Base-by-base conservation (phyloP, 2,329 filamentous ascomycete species). In the Beauveria sp. region DNA sequence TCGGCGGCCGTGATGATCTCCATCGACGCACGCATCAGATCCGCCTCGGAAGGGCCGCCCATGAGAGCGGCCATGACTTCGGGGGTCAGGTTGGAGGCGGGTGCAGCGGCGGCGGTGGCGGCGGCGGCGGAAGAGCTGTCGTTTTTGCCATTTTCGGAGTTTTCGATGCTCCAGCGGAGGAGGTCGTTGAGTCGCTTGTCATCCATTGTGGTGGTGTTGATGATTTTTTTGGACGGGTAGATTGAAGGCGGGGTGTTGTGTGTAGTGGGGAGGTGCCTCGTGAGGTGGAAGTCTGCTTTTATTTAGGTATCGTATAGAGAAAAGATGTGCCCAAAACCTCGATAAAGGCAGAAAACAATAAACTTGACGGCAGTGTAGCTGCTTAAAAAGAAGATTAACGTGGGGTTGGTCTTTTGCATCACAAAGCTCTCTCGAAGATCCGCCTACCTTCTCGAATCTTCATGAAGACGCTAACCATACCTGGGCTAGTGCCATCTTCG, bases 1-100 rank as follows among this genome's bases (percentile, higher is more conserved):
- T 83, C 80, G 1, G 77, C 66, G 20, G 86, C 85, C 10, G 80
- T 82, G 70, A 97, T 88, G 62, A 89, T 85, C 31, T 83, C 82
- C 86, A 99, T 96, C 65, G 89, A 83, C 58, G 88, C 85, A 69
- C 85, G 86, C 95, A 99, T 98, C 59, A 96, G 83, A 64, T 98
- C 91, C 24, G 95, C 92, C 65, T 99, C 93, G 2, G 88, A 91
- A 48, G 90, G 90, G 0, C 89, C 91, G 70, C 91, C 91, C 75
- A 92, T 92, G 61, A 97, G 81, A 16, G 88, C 81, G 49, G 84
- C 84, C 64, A 97, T 81, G 62, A 88, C 81, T 62, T 91, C 86
- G 18, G 89, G 82, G 69, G 87, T 87, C 66, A 95, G 80, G 62
- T 78, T 70, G 64, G 59, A 54, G 38, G 49, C 16, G 1, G 48